Conservation (phyloP, 331 rosid genomes). For the Pyrus hybrid region DNA sequence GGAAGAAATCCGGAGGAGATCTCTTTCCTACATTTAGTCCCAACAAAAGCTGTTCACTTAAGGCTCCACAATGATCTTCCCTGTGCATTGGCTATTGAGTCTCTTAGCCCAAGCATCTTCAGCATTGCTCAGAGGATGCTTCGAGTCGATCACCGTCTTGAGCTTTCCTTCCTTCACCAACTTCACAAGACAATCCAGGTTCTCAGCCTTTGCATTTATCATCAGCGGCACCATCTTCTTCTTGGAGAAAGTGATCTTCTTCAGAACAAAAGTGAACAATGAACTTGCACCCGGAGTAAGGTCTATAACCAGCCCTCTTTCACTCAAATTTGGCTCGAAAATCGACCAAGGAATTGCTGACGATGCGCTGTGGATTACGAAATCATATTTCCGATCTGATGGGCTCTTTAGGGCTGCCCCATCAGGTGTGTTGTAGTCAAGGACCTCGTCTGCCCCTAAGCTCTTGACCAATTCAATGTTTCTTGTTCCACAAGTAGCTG, state of each 20-base stretch:
- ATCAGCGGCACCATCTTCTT: constrained; percentile 49
- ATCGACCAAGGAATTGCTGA: constrained; percentile 59
- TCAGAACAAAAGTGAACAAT: constrained; percentile 29
- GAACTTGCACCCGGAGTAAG: constrained; percentile 33
- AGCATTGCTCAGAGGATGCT: constrained; percentile 50
- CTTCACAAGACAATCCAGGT: constrained; percentile 40
- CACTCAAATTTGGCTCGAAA: constrained; percentile 47
- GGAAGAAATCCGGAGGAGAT: no score
- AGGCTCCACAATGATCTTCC: constrained; percentile 66
- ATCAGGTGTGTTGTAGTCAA: constrained; percentile 64
- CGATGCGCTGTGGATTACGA: constrained; percentile 48
- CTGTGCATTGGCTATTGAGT: constrained; percentile 75
- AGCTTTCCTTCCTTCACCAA: constrained; percentile 41
- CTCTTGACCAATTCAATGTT: constrained; percentile 49
- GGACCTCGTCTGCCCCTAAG: constrained; percentile 84
- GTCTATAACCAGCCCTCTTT: constrained; percentile 55
- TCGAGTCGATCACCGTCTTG: constrained; percentile 37
- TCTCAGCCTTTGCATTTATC: constrained; percentile 31
- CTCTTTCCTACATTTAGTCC: no score
- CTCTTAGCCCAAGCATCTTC: constrained; percentile 81
- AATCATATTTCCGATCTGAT: constrained; percentile 62
- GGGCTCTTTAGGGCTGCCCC: constrained; percentile 72
- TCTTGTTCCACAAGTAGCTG: constrained; percentile 76
- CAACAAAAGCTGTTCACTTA: no score
- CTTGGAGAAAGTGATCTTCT: constrained; percentile 60